These are phyloP conservation scores for Aschersonia sp. DNA, from an alignment of 2,329 filamentous ascomycete genomes.

Conservation along the genomic window DNA sequence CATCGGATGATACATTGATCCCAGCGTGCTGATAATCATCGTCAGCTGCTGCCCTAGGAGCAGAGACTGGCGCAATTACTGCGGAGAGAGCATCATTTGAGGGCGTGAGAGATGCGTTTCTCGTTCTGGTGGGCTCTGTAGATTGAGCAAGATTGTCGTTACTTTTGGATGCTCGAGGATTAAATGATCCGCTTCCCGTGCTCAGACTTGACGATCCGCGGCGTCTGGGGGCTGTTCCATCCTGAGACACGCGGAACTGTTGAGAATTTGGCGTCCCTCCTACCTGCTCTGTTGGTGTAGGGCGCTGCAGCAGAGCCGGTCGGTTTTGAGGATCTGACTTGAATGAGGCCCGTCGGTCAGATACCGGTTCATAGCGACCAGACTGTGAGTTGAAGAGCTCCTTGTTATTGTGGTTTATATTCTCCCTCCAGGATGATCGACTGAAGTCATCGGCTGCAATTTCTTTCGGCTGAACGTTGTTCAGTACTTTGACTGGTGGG, in stretches of 20 bases:
- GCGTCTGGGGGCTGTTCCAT: slow-evolving; percentile 56
- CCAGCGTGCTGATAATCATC: too few species aligned
- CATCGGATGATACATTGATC: too few species aligned
- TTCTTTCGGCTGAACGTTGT: slow-evolving; percentile 47
- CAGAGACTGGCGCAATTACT: slow-evolving; percentile 1
- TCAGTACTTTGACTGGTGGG: slow-evolving; percentile 37
- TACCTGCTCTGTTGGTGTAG: slow-evolving; percentile 47
- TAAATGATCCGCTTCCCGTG: slow-evolving; percentile 61
- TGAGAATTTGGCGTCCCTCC: slow-evolving; percentile 79
- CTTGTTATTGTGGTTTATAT: slow-evolving; percentile 43
- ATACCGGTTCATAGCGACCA: slow-evolving; percentile 79
- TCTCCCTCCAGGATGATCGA: slow-evolving; percentile 66
- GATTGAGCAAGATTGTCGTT: slow-evolving; percentile 25
- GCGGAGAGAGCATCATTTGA: slow-evolving; percentile 8
- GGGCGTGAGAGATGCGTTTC: slow-evolving; percentile 29
- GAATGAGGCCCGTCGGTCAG: slow-evolving; percentile 58
- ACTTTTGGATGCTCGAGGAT: slow-evolving; percentile 37
- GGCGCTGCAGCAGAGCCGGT: slow-evolving; percentile 66
- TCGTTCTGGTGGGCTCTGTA: slow-evolving; percentile 26
- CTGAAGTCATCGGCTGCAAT: slow-evolving; percentile 92
- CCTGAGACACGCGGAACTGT: slow-evolving; percentile 57
- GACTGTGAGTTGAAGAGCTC: slow-evolving; percentile 94
- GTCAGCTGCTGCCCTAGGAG: too few species aligned
- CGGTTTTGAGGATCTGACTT: slow-evolving; percentile 57
- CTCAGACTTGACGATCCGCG: slow-evolving; percentile 86